Evolutionary conservation across 176 grass and related monocot genomes (phyloP).

Genomic region (Microstegium vimineum): DNA sequence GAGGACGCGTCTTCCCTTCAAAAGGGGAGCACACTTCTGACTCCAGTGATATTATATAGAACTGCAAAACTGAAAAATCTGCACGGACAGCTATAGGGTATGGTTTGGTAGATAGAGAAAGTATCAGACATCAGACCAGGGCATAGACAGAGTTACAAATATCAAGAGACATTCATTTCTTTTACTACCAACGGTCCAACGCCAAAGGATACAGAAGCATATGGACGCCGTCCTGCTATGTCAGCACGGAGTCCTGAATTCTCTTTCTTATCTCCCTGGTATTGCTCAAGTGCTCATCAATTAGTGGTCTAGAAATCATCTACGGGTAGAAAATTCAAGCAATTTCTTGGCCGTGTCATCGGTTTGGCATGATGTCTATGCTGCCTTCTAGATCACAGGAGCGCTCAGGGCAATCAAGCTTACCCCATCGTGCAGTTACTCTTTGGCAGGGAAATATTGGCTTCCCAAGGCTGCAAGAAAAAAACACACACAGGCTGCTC

Average conservation of each 20-base stretch:
- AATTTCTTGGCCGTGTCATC: conserved; percentile 14
- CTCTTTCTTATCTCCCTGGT: conserved; percentile 2
- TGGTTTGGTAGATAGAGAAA: conserved; percentile 1
- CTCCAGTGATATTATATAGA: neutral
- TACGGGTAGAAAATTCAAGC: neutral
- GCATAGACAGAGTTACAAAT: conserved; percentile 5
- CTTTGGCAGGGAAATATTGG: conserved; percentile 84
- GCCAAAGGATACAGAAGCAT: neutral
- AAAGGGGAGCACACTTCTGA: neutral
- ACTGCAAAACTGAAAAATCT: conserved; percentile 1
- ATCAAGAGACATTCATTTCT: conserved; percentile 12
- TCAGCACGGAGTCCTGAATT: conserved; percentile 1
- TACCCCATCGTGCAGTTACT: conserved; percentile 93
- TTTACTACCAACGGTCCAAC: conserved; percentile 10
- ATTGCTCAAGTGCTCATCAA: neutral
- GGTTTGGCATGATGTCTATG: conserved; percentile 51
- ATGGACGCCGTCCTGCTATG: neutral
- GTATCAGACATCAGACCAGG: neutral
- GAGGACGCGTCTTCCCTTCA: neutral
- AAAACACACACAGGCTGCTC: conserved; percentile 12
- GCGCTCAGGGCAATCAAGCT: conserved; percentile 76
- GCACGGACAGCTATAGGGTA: neutral
- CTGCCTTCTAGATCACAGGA: conserved; percentile 65
- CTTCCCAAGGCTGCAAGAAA: conserved; percentile 77
- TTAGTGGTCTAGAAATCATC: neutral